Base-by-base conservation (phyloP, 768 basidiomycete species). In the Psilocybe tampanensis region DNA sequence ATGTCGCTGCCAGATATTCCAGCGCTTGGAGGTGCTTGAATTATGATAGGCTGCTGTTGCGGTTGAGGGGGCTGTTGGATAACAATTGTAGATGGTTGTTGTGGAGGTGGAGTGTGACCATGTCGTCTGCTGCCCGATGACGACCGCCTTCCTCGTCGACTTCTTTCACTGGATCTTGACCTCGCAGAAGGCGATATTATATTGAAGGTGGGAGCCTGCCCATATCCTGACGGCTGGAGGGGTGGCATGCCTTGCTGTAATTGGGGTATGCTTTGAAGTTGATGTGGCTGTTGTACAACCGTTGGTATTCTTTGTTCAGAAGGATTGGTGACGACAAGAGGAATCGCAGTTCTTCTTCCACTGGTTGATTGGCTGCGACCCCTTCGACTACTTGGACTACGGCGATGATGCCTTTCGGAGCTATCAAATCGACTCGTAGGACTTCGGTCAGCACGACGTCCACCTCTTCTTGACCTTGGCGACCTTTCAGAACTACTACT, bases 1-100 rank as follows among this genome's bases (percentile, higher is more conserved):
- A 56, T 50, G 5, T 58, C 57, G 29, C 23, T 52, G 7, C 45
- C 47, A 23, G 41, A 33, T 41, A 44, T 44, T 23, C 56, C 61
- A 18, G 49, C 41, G 43, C 54, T 59, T 26, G 60, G 52, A 52
- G 29, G 53, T 22, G 65, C 52, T 34, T 58, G 55, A 17, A 61
- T 49, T n/a, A 64, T 56, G 23, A 69, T 34, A 9, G 62, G 48
- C 22, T 70, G 70, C 51, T 66, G 62, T 12, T 60, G 64, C n/a
- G 29, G 4, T 29, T 34, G 67, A 26, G 57, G 63, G 15, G 70
- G 68, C 26, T 67, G 67, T 29, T 70, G 69, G 13, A 70, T 63
- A 24, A 75, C 66, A 26, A 70, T 66, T n/a, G 71, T 66, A 17
- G 57, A 63, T 39, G 63, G 68, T 52, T 64, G 63, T 17, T 55